Evolutionary conservation across 192 early-diverging fungal species (phyloP).

Genomic region (Umbelopsis ramanniana): DNA sequence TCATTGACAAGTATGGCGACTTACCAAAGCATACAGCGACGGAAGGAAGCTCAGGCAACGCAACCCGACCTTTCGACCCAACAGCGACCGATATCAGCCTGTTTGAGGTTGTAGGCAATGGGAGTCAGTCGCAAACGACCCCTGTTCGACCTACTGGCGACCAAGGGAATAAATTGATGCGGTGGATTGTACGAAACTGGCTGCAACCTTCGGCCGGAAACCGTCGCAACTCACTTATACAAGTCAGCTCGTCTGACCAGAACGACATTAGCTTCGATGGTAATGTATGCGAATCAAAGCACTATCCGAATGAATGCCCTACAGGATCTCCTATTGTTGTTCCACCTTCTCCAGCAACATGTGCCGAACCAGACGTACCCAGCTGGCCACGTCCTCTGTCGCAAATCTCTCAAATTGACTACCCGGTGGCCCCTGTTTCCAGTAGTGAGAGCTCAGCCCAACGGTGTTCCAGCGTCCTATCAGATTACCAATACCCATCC

Average conservation of each 20-base stretch:
- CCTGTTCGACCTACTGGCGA: no score
- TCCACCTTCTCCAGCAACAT: not conserved
- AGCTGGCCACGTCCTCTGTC: not conserved
- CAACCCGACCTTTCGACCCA: not conserved
- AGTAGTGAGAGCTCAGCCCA: not conserved
- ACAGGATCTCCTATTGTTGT: not conserved
- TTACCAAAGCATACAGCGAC: not conserved
- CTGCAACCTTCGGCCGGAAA: not conserved
- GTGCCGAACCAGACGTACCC: not conserved
- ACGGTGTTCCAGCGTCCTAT: not conserved
- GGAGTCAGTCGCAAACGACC: not conserved
- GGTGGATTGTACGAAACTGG: slow-evolving; percentile 11
- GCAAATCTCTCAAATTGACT: not conserved
- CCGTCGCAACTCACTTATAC: not conserved
- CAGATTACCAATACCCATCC: not conserved
- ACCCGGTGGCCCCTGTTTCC: not conserved
- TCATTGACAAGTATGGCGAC: slow-evolving; percentile 9
- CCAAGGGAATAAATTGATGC: not conserved
- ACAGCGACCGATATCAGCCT: not conserved
- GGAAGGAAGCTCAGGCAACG: not conserved
- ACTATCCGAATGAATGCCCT: not conserved
- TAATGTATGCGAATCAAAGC: not conserved
- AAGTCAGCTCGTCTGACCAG: not conserved
- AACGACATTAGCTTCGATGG: not conserved
- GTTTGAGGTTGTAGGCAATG: not conserved